Percentiles rank a stretch among this genome's conserved stretches.
Conservation (phyloP, 106 monocot species). For the Agapanthus africanus region DNA sequence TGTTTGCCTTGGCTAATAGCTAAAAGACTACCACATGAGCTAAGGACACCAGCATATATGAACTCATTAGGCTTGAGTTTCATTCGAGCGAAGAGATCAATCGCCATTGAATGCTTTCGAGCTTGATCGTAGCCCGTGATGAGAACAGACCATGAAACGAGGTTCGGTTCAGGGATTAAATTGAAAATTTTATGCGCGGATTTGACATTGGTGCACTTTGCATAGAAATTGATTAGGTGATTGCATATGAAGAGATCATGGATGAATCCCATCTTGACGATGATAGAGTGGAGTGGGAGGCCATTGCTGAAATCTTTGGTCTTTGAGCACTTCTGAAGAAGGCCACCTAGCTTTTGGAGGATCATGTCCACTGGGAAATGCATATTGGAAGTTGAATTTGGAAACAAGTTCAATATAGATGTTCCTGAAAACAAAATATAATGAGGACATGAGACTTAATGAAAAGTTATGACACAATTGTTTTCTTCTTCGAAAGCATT, state of each 20-base stretch:
- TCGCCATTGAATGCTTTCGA: constrained; percentile 21
- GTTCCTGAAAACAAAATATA: background rate
- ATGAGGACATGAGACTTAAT: background rate
- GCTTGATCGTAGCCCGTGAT: constrained; percentile 47
- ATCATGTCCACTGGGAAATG: background rate
- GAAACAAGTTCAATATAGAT: no score
- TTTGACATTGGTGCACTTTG: constrained; percentile 32
- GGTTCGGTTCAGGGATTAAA: constrained; percentile 30
- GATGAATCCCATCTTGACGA: constrained; percentile 25
- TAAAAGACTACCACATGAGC: constrained; percentile 32
- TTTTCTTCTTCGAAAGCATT: background rate
- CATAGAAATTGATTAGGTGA: constrained; percentile 55
- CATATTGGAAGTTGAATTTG: background rate
- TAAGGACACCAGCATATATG: constrained; percentile 44
- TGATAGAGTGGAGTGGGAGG: constrained; percentile 24
- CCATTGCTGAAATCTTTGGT: constrained; percentile 15
- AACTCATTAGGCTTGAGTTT: constrained; percentile 42
- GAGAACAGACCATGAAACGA: constrained; percentile 50
- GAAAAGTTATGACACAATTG: background rate
- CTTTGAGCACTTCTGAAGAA: constrained; percentile 40
- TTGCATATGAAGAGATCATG: constrained; percentile 40
- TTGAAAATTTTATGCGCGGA: constrained; percentile 37
- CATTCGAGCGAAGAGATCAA: constrained; percentile 39
- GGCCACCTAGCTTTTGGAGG: constrained; percentile 19
- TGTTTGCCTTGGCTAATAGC: constrained; percentile 25